A percentile compares a stretch with the other conserved stretches of the same genome.
phyloP scores from a whole-genome alignment of 257 asterid species.

The Nicotiana tomentosiformis region DNA sequence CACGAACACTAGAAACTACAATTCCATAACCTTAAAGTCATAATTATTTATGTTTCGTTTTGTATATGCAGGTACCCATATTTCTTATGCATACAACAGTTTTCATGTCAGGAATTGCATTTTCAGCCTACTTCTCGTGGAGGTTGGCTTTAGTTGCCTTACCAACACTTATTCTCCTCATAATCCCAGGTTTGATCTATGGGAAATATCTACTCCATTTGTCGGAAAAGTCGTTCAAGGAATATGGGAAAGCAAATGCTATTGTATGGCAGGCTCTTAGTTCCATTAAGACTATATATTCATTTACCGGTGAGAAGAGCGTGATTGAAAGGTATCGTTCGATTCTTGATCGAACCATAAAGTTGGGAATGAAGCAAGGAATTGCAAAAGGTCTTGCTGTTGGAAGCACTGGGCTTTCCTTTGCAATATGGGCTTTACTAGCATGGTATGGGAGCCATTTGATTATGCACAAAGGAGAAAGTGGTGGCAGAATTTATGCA shows the following conservation, averaged over 20 bases:
- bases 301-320: constrained; percentile 75
- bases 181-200: constrained; percentile 66
- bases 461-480: constrained; percentile 72
- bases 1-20: not conserved
- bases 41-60: not conserved
- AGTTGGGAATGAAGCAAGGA: constrained; percentile 78
- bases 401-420: constrained; percentile 69
- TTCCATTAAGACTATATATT: constrained; percentile 76
- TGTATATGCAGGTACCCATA: constrained; percentile 51
- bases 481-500: constrained; percentile 76
- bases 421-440: constrained; percentile 87
- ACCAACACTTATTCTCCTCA: constrained; percentile 53
- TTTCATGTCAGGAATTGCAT: constrained; percentile 65
- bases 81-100: constrained; percentile 66
- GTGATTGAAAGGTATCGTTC: constrained; percentile 50
- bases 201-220: constrained; percentile 57
- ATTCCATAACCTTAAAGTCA: not conserved
- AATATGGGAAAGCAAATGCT: constrained; percentile 57
- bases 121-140: constrained; percentile 72
- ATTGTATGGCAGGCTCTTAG: constrained; percentile 65
- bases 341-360: constrained; percentile 47
- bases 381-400: constrained; percentile 75
- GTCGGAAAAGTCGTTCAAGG: constrained; percentile 48
- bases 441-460: constrained; percentile 90
- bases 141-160: constrained; percentile 62